A percentile compares a stretch with the other conserved stretches of the same genome.
phyloP scores from a whole-genome alignment of 148 eudicot species.

The Camellia granthamiana region DNA sequence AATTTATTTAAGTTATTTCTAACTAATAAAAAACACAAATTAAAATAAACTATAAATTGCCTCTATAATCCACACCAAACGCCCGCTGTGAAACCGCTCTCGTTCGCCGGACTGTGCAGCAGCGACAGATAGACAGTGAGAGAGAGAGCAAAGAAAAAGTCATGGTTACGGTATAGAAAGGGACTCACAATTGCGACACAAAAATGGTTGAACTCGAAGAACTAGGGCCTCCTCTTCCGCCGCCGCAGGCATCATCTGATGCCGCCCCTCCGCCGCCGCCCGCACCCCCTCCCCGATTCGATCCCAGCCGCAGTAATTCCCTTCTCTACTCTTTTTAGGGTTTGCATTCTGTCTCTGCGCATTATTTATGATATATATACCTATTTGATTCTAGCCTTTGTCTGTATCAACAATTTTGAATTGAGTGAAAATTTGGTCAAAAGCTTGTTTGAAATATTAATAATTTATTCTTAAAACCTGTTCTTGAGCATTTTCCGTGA shows the following conservation, averaged over 20 bases:
- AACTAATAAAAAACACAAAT: no score
- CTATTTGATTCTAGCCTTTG: not conserved
- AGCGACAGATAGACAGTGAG: no score
- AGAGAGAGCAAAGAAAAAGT: no score
- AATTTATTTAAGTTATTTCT: no score
- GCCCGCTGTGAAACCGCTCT: no score
- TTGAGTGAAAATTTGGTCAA: not conserved
- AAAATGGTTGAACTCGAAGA: slow-evolving; percentile 24
- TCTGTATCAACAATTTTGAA: not conserved
- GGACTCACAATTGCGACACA: not conserved
- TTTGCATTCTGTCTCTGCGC: not conserved
- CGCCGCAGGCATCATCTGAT: slow-evolving; percentile 10
- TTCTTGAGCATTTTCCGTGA: not conserved
- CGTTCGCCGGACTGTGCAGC: no score
- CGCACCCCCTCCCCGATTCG: slow-evolving; percentile 39
- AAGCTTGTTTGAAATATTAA: no score
- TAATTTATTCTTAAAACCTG: no score
- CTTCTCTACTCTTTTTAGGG: slow-evolving; percentile 3
- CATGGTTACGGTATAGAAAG: no score
- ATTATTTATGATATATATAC: not conserved
- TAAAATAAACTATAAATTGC: no score
- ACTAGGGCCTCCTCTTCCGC: slow-evolving; percentile 14
- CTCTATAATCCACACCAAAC: no score
- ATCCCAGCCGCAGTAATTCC: slow-evolving; percentile 65
- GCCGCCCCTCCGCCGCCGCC: slow-evolving; percentile 15